Conservation (phyloP, 2,329 filamentous ascomycete species). For the Eutypa lata region DNA sequence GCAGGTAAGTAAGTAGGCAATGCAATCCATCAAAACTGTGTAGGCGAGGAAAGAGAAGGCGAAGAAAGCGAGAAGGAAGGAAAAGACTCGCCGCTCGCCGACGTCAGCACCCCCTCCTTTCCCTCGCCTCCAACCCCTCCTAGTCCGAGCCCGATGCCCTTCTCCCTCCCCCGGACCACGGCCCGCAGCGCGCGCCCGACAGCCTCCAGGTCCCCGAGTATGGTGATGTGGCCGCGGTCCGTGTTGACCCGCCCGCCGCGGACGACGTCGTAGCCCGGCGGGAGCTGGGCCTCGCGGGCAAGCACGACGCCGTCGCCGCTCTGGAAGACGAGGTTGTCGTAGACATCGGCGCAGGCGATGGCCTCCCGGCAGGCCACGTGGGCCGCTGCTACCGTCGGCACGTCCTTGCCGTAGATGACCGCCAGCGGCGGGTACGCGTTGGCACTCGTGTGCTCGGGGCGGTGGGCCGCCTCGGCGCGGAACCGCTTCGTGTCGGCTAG, state of each 20-base stretch:
- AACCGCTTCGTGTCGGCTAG: conserved; percentile 70
- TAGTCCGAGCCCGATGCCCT: conserved; percentile 69
- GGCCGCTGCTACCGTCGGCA: conserved; percentile 80
- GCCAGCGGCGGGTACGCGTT: conserved; percentile 81
- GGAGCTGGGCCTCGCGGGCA: conserved; percentile 80
- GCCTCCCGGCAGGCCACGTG: conserved; percentile 69
- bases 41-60: too few relatives aligned
- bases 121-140: too few relatives aligned
- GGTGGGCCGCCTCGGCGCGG: conserved; percentile 69
- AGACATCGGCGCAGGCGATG: conserved; percentile 73
- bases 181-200: conserved; percentile 73
- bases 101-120: too few relatives aligned
- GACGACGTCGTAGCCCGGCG: conserved; percentile 72
- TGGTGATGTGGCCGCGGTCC: conserved; percentile 81
- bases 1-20: too few relatives aligned
- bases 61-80: too few relatives aligned
- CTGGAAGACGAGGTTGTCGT: conserved; percentile 83
- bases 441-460: conserved; percentile 51
- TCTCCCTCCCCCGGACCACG: conserved; percentile 62
- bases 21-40: too few relatives aligned
- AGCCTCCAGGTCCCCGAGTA: conserved; percentile 80
- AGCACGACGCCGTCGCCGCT: conserved; percentile 88
- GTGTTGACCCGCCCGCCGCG: conserved; percentile 73
- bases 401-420: conserved; percentile 82
- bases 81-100: too few relatives aligned